Evolutionary conservation across 176 grass and related monocot genomes (phyloP).

Genomic region (Oropetium thomaeum): DNA sequence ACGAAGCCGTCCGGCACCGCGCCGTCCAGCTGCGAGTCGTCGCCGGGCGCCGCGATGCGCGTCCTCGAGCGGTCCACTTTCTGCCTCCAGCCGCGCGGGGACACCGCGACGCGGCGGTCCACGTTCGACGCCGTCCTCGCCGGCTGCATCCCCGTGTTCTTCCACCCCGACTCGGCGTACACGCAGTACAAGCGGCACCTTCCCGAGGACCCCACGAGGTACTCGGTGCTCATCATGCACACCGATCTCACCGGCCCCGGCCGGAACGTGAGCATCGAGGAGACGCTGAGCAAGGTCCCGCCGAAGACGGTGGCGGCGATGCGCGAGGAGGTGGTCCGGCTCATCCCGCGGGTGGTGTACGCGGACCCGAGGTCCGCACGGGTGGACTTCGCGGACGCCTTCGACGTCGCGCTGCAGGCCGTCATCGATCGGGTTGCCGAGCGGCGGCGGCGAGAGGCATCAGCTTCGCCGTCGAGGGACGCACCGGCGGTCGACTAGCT

Average conservation of each 20-base stretch:
- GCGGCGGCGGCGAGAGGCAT: background rate
- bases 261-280: constrained; percentile 49
- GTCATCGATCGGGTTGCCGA: constrained; percentile 39
- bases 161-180: constrained; percentile 55
- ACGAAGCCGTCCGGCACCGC: constrained; percentile 10
- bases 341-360: constrained; percentile 60
- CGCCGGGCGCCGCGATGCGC: constrained; percentile 38
- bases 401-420: constrained; percentile 52
- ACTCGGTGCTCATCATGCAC: constrained; percentile 55
- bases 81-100: constrained; percentile 67
- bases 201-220: constrained; percentile 32
- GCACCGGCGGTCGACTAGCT: background rate
- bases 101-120: constrained; percentile 52
- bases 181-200: constrained; percentile 55
- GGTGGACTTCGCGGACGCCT: constrained; percentile 43
- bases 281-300: constrained; percentile 20
- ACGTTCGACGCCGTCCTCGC: constrained; percentile 67
- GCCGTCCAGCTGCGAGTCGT: constrained; percentile 27
- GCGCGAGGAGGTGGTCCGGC: constrained; percentile 50
- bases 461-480: background rate
- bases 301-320: constrained; percentile 32
- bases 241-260: constrained; percentile 18
- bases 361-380: constrained; percentile 39
- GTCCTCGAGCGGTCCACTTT: constrained; percentile 47
- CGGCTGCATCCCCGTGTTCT: constrained; percentile 69